phyloP scores from a whole-genome alignment of 1,139 yeast species.

The Meyerozyma guilliermondii region DNA sequence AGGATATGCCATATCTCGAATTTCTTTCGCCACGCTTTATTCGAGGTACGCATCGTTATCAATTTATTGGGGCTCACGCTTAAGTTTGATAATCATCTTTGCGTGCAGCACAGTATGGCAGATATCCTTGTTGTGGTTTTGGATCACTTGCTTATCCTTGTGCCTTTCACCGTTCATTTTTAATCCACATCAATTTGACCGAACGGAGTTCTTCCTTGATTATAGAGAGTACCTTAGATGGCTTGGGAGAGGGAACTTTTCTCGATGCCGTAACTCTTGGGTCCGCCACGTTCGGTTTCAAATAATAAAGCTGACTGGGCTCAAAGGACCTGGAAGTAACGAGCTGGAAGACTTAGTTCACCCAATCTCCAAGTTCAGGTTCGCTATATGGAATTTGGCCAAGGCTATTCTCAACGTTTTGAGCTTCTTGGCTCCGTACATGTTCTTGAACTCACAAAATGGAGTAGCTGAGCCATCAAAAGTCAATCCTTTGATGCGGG shows the following conservation, averaged over 20 bases:
- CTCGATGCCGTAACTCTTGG: slow-evolving; percentile 55
- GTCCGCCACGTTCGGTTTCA: slow-evolving; percentile 44
- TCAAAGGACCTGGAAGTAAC: slow-evolving; percentile 33
- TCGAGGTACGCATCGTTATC: slow-evolving; percentile 61
- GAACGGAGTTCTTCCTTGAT: slow-evolving; percentile 66
- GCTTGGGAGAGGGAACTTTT: slow-evolving; percentile 62
- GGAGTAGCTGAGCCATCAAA: slow-evolving; percentile 45
- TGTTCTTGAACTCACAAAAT: slow-evolving; percentile 67
- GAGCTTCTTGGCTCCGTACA: slow-evolving; percentile 52
- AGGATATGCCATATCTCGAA: slow-evolving; percentile 73
- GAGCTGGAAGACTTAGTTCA: slow-evolving; percentile 22
- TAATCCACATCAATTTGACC: slow-evolving; percentile 81
- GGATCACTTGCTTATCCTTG: slow-evolving; percentile 68
- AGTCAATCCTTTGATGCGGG: slow-evolving; percentile 50
- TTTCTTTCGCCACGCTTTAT: slow-evolving; percentile 55
- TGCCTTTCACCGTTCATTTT: slow-evolving; percentile 76
- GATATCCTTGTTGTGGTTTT: slow-evolving; percentile 75
- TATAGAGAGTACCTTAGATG: slow-evolving; percentile 62
- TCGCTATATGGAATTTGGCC: slow-evolving; percentile 48
- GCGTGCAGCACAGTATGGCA: slow-evolving; percentile 73
- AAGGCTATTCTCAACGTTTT: slow-evolving; percentile 41
- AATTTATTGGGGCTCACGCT: slow-evolving; percentile 59
- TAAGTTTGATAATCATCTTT: slow-evolving; percentile 55
- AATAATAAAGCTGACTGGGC: slow-evolving; percentile 65
- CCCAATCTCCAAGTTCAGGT: slow-evolving; percentile 40